These are phyloP conservation scores for Gossypium arboreum DNA, from an alignment of 345 rosid species.

Conservation along the genomic window DNA sequence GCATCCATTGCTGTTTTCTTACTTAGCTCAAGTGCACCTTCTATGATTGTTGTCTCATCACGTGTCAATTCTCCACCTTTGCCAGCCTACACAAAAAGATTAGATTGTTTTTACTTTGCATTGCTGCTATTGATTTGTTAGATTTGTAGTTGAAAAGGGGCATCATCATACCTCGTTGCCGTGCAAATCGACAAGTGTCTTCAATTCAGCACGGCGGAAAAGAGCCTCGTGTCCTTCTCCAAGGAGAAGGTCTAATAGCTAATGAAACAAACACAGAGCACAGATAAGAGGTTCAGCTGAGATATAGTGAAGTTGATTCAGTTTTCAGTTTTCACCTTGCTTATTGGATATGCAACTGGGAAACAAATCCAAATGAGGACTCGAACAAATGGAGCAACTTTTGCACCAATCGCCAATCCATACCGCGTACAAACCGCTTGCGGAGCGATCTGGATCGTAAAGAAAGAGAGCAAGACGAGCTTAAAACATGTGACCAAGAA, in stretches of 20 bases:
- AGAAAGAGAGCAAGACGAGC: not conserved
- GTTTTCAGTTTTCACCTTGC: constrained; percentile 43
- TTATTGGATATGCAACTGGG: constrained; percentile 66
- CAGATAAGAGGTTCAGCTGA: too few relatives aligned
- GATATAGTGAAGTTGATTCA: too few relatives aligned
- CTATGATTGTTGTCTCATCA: constrained; percentile 69
- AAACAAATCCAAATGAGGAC: constrained; percentile 56
- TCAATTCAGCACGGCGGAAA: constrained; percentile 63
- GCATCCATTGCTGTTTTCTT: constrained; percentile 58
- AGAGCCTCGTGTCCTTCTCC: constrained; percentile 56
- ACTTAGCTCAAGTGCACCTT: constrained; percentile 62
- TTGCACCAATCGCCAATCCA: constrained; percentile 62
- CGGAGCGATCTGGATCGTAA: constrained; percentile 43
- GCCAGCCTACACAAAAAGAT: constrained; percentile 43
- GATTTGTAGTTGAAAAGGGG: too few relatives aligned
- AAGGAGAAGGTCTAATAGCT: constrained; percentile 46
- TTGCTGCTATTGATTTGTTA: not conserved
- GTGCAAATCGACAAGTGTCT: constrained; percentile 59
- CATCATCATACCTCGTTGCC: constrained; percentile 55
- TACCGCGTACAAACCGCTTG: constrained; percentile 58
- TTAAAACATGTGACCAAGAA: not conserved
- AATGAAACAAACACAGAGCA: constrained; percentile 8
- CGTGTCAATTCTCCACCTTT: constrained; percentile 69
- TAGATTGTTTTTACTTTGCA: not conserved
- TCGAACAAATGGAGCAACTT: constrained; percentile 46